Percentiles rank a stretch among this genome's conserved stretches.
phyloP scores from a whole-genome alignment of 352 stramenopile species.

The Globisporangium camurandrum region DNA sequence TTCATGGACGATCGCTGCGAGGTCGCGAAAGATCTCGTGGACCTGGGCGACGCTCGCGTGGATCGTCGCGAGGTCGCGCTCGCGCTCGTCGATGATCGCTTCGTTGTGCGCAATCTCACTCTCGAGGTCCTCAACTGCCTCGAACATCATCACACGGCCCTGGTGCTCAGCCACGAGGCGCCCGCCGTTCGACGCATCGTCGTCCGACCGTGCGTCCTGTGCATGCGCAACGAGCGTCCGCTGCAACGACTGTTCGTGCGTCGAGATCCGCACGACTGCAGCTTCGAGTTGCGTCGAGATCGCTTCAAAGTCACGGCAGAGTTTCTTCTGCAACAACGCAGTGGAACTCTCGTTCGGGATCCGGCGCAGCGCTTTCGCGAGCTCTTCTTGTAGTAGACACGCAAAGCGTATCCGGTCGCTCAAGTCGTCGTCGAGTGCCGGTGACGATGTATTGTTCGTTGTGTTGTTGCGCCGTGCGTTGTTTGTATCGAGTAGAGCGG shows the following conservation, averaged over 20 bases:
- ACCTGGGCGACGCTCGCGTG: slow-evolving; percentile 87
- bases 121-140: slow-evolving; percentile 69
- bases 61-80: slow-evolving; percentile 83
- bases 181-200: slow-evolving; percentile 30
- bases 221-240: slow-evolving; percentile 23
- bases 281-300: slow-evolving; percentile 71
- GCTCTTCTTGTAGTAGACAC: slow-evolving; percentile 76
- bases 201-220: slow-evolving; percentile 12
- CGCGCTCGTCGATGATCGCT: slow-evolving; percentile 83
- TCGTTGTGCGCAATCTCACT: slow-evolving; percentile 86
- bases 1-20: slow-evolving; percentile 79
- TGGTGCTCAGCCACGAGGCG: slow-evolving; percentile 61
- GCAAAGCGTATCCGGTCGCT: slow-evolving; percentile 82
- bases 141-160: slow-evolving; percentile 72
- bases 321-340: slow-evolving; percentile 70
- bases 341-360: slow-evolving; percentile 53
- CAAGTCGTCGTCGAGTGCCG: slow-evolving; percentile 62
- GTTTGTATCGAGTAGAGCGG: slow-evolving; percentile 7
- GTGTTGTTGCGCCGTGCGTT: slow-evolving; percentile 4
- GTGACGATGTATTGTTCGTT: too few species aligned
- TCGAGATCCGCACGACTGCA: slow-evolving; percentile 53
- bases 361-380: slow-evolving; percentile 46
- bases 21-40: slow-evolving; percentile 87
- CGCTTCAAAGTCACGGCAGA: slow-evolving; percentile 75
- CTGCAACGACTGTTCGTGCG: slow-evolving; percentile 56